Evolutionary conservation across 257 asterid genomes (phyloP).

Genomic region (Mitragyna speciosa): DNA sequence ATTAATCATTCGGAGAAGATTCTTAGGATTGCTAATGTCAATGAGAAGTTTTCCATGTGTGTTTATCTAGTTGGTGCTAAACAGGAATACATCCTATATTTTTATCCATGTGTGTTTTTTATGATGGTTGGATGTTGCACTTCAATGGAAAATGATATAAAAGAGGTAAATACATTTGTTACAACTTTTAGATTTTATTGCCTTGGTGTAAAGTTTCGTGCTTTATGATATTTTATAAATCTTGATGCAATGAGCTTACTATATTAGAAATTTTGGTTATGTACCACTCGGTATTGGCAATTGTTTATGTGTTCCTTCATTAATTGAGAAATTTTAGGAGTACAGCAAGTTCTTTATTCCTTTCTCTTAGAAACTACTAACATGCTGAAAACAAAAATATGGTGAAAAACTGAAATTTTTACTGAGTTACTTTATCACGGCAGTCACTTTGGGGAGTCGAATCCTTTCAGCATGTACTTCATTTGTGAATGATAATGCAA

Average conservation of each 20-base stretch:
- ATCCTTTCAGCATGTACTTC: not conserved
- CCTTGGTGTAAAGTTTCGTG: not conserved
- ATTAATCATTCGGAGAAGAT: constrained; percentile 50
- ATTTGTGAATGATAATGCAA: not conserved
- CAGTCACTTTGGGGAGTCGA: not conserved
- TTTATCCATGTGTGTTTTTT: not conserved
- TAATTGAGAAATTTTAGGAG: not conserved
- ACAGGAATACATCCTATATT: constrained; percentile 46
- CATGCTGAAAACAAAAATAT: not conserved
- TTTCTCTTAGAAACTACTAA: not conserved
- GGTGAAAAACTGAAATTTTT: not conserved
- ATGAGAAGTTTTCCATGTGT: constrained; percentile 67
- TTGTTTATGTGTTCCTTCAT: not conserved
- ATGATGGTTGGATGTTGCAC: not conserved
- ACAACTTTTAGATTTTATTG: not conserved
- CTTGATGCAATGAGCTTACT: not conserved
- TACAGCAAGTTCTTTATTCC: not conserved
- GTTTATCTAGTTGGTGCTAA: constrained; percentile 83
- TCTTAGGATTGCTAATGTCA: constrained; percentile 73
- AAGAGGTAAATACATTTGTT: not conserved
- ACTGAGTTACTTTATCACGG: not conserved
- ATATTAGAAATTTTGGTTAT: not conserved
- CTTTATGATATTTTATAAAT: not conserved
- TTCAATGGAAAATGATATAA: not conserved
- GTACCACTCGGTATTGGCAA: not conserved